Evolutionary conservation across 2,329 filamentous ascomycete genomes (phyloP).

Genomic region (Fonsecaea nubica): DNA sequence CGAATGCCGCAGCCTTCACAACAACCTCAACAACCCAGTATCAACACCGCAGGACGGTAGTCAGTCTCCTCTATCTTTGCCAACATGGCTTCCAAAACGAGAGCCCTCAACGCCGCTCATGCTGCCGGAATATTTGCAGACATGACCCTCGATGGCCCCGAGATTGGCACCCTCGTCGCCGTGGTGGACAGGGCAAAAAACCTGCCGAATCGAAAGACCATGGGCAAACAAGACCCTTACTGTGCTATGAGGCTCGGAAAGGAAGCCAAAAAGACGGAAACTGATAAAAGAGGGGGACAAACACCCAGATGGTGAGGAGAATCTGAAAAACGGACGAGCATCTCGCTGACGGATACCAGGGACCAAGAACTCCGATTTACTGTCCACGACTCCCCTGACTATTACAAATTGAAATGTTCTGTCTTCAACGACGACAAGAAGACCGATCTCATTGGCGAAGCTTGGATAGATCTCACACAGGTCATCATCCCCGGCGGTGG

Average conservation of each 20-base stretch:
- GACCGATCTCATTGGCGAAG: constrained; percentile 94
- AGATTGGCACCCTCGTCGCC: constrained; percentile 90
- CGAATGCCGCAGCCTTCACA: constrained; percentile 29
- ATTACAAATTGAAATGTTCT: constrained; percentile 92
- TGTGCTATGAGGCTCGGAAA: constrained; percentile 93
- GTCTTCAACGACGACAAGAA: constrained; percentile 99
- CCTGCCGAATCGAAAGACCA: constrained; percentile 92
- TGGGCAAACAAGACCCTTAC: constrained; percentile 98
- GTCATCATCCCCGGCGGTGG: constrained; percentile 86
- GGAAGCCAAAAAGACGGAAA: constrained; percentile 95
- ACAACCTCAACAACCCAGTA: constrained; percentile 13
- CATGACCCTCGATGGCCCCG: constrained; percentile 88
- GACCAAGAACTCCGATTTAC: constrained; percentile 96
- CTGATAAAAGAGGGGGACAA: constrained; percentile 91
- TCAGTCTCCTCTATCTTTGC: not conserved
- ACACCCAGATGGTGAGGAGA: constrained; percentile 85
- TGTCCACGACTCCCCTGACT: constrained; percentile 95
- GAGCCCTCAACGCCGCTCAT: constrained; percentile 61
- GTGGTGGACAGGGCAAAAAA: constrained; percentile 97
- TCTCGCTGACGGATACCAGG: constrained; percentile 61
- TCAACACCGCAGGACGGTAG: constrained; percentile 17
- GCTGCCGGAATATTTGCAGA: constrained; percentile 93
- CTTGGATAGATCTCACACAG: constrained; percentile 81
- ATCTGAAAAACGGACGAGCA: not conserved
- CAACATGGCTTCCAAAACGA: constrained; percentile 34